These are phyloP conservation scores for Penicillium pancosmium DNA, from an alignment of 495 filamentous ascomycete species.

Conservation along the genomic window DNA sequence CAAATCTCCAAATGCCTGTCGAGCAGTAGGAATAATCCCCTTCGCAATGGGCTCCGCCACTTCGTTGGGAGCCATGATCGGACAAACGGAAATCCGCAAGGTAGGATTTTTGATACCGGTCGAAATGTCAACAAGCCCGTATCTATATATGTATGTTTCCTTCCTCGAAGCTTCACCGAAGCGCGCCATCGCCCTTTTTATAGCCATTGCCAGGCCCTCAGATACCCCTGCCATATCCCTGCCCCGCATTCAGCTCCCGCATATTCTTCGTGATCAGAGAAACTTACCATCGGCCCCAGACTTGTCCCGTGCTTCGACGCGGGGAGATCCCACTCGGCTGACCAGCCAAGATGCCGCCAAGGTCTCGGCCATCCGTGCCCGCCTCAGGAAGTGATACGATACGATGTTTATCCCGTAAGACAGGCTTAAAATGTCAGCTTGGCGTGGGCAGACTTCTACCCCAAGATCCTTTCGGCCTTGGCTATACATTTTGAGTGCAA, in stretches of 20 bases:
- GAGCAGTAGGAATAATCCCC: constrained; percentile 59
- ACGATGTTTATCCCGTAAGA: constrained; percentile 13
- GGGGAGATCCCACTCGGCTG: constrained; percentile 14
- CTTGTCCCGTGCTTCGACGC: constrained; percentile 11
- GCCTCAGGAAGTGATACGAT: constrained; percentile 17
- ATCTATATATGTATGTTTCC: too few relatives aligned
- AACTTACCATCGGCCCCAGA: constrained; percentile 10
- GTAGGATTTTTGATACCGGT: not conserved
- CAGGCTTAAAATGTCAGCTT: constrained; percentile 18
- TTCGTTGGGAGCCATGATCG: constrained; percentile 38
- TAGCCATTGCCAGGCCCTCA: not conserved
- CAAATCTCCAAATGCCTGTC: constrained; percentile 62
- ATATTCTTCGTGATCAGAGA: constrained; percentile 17
- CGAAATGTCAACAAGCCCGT: not conserved
- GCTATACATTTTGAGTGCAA: constrained; percentile 8
- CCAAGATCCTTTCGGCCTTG: constrained; percentile 23
- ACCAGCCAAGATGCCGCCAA: constrained; percentile 26
- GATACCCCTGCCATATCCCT: not conserved
- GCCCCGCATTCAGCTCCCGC: constrained; percentile 23
- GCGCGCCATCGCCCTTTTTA: not conserved
- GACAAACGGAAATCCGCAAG: not conserved
- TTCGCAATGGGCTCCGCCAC: constrained; percentile 60
- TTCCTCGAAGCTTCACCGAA: not conserved
- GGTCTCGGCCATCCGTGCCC: constrained; percentile 17
- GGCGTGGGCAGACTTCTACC: constrained; percentile 15